Percentiles rank a stretch among this genome's conserved stretches.
Conservation (phyloP, 2,329 filamentous ascomycete species). For the Sporothrix brasiliensis region DNA sequence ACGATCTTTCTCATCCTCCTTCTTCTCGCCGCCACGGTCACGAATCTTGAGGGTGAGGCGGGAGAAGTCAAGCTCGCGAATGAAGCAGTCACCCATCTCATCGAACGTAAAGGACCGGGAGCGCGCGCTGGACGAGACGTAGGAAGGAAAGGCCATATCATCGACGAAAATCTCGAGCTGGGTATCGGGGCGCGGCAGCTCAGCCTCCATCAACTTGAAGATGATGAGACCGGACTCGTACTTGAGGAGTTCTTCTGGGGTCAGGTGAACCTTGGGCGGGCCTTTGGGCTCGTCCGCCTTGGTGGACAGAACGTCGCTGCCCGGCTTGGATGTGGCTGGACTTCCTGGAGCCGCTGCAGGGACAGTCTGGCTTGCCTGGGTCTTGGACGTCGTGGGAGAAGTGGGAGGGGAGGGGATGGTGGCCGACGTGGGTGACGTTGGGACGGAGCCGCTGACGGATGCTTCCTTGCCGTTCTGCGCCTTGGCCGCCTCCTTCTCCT, state of each 20-base stretch:
- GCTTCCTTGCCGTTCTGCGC: slow-evolving; percentile 41
- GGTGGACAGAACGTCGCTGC: slow-evolving; percentile 11
- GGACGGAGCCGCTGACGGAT: not conserved
- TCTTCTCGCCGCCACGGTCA: slow-evolving; percentile 70
- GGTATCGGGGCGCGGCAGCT: slow-evolving; percentile 74
- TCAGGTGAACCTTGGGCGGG: slow-evolving; percentile 76
- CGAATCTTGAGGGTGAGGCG: slow-evolving; percentile 85
- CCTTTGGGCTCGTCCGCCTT: slow-evolving; percentile 51
- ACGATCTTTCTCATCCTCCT: slow-evolving; percentile 67
- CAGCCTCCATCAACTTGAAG: slow-evolving; percentile 89
- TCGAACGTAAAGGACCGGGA: slow-evolving; percentile 73
- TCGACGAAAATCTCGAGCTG: slow-evolving; percentile 90
- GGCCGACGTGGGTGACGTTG: slow-evolving; percentile 36
- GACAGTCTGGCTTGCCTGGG: not conserved
- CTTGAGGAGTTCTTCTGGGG: slow-evolving; percentile 75
- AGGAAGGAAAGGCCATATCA: slow-evolving; percentile 90
- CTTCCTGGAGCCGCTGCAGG: slow-evolving; percentile 37
- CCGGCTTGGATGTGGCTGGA: slow-evolving; percentile 51
- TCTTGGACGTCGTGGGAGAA: not conserved
- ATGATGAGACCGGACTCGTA: slow-evolving; percentile 92
- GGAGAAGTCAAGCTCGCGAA: slow-evolving; percentile 96
- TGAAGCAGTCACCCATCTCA: slow-evolving; percentile 93
- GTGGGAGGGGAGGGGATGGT: slow-evolving; percentile 22
- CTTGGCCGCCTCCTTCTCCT: slow-evolving; percentile 48
- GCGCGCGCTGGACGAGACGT: slow-evolving; percentile 75